Conservation (phyloP, 2,329 filamentous ascomycete genomes). For the Fusarium stilboides region DNA sequence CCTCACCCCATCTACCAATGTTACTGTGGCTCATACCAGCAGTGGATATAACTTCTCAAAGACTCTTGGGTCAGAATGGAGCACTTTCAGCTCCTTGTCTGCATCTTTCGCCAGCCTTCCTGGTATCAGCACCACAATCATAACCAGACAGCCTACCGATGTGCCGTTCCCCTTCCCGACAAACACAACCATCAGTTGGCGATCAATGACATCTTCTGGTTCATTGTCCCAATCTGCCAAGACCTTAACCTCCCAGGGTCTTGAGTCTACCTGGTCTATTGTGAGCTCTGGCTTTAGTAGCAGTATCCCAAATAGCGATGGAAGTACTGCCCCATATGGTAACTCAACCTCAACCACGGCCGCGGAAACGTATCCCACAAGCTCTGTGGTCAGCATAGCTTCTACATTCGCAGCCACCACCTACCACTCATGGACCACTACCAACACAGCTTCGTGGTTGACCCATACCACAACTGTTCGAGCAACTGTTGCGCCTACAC, state of each 20-base stretch:
- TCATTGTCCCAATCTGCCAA: neutral
- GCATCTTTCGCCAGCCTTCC: constrained; percentile 15
- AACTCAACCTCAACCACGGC: constrained; percentile 37
- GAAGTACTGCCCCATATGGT: constrained; percentile 28
- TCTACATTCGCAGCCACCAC: constrained; percentile 17
- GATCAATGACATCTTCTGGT: constrained; percentile 7
- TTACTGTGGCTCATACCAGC: constrained; percentile 25
- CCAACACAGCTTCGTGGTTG: constrained; percentile 15
- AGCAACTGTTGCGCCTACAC: constrained; percentile 4
- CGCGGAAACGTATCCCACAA: constrained; percentile 4
- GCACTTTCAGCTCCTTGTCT: constrained; percentile 6
- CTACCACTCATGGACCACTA: constrained; percentile 12
- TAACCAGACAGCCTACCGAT: constrained; percentile 23
- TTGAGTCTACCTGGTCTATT: constrained; percentile 1
- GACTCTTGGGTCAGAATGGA: constrained; percentile 4
- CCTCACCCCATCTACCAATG: constrained; percentile 11
- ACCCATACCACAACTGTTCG: constrained; percentile 18
- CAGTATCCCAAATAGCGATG: constrained; percentile 13
- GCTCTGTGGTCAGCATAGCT: constrained; percentile 7
- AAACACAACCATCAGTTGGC: constrained; percentile 30
- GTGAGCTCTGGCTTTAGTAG: constrained; percentile 20
- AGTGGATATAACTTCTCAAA: constrained; percentile 33
- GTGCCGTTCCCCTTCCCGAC: constrained; percentile 35
- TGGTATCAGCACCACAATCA: constrained; percentile 22
- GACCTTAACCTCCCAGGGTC: neutral